Evolutionary conservation across 2,329 filamentous ascomycete species (phyloP).

Genomic region (Apiospora pterosperma): DNA sequence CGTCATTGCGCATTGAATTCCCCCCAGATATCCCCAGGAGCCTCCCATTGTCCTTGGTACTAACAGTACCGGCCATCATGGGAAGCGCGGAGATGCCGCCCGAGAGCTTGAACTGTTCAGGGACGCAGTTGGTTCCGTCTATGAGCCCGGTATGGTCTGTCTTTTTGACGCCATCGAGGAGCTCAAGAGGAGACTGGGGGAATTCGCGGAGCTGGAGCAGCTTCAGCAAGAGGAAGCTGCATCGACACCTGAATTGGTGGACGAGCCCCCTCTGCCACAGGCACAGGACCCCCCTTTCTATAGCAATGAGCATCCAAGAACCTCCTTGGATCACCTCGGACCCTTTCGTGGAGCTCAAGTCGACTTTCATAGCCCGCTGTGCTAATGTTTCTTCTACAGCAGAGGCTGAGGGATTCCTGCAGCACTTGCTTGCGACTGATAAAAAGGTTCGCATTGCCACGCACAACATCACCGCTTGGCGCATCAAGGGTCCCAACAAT

Average conservation of each 20-base stretch:
- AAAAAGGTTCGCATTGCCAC: constrained; percentile 82
- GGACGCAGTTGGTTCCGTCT: constrained; percentile 64
- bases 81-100: constrained; percentile 68
- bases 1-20: constrained; percentile 64
- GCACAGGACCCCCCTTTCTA: not conserved
- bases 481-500: constrained; percentile 62
- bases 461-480: constrained; percentile 95
- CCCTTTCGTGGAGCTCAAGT: constrained; percentile 76
- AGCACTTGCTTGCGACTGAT: constrained; percentile 76
- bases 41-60: constrained; percentile 74
- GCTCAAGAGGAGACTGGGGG: constrained; percentile 42
- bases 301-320: constrained; percentile 22
- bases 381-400: constrained; percentile 65
- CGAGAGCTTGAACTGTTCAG: constrained; percentile 67
- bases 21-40: constrained; percentile 69
- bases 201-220: constrained; percentile 25
- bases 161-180: constrained; percentile 90
- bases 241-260: not conserved
- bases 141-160: constrained; percentile 72
- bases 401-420: constrained; percentile 68
- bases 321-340: constrained; percentile 73
- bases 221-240: constrained; percentile 18
- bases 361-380: constrained; percentile 78
- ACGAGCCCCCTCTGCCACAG: not conserved
- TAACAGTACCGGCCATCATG: constrained; percentile 68